Conservation (phyloP, 2,329 filamentous ascomycete species). For the Phialemoniopsis sp. region DNA sequence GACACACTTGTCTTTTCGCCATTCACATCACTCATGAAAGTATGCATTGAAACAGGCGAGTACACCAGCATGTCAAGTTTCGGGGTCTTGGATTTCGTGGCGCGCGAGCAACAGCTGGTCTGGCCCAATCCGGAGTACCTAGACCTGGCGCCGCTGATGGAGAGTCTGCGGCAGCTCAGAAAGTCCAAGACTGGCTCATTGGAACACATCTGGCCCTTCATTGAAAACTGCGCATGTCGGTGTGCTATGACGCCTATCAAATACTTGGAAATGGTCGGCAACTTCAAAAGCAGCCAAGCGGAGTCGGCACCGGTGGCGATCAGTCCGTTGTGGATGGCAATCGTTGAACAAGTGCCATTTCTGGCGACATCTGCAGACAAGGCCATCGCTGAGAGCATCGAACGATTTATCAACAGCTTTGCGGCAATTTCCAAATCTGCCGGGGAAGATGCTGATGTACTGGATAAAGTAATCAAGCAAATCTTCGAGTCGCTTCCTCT, state of each 20-base stretch:
- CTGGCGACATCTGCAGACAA: slow-evolving; percentile 46
- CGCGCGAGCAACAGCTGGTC: slow-evolving; percentile 60
- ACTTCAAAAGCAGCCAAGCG: slow-evolving; percentile 15
- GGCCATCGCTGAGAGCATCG: slow-evolving; percentile 38
- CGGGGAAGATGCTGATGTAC: slow-evolving; percentile 29
- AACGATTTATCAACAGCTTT: slow-evolving; percentile 54
- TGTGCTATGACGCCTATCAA: slow-evolving; percentile 75
- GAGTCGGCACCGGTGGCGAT: slow-evolving; percentile 27
- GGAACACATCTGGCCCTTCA: slow-evolving; percentile 57
- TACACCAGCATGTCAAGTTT: no score
- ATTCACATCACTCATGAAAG: slow-evolving; percentile 65
- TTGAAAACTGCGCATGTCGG: slow-evolving; percentile 79
- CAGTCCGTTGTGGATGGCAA: slow-evolving; percentile 64
- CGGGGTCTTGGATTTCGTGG: slow-evolving; percentile 55
- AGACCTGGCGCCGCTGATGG: slow-evolving; percentile 42
- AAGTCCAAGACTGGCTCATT: slow-evolving; percentile 22
- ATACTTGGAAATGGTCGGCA: slow-evolving; percentile 63
- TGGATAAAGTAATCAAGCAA: not conserved
- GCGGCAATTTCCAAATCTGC: slow-evolving; percentile 49
- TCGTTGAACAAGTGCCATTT: slow-evolving; percentile 78
- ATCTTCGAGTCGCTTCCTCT: not conserved
- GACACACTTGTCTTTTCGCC: slow-evolving; percentile 62
- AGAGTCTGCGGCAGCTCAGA: slow-evolving; percentile 25
- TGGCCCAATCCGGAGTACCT: slow-evolving; percentile 22
- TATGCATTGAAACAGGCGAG: slow-evolving; percentile 40